Evolutionary conservation across 441 rosid species (phyloP).

Genomic region (Breynia disticha): DNA sequence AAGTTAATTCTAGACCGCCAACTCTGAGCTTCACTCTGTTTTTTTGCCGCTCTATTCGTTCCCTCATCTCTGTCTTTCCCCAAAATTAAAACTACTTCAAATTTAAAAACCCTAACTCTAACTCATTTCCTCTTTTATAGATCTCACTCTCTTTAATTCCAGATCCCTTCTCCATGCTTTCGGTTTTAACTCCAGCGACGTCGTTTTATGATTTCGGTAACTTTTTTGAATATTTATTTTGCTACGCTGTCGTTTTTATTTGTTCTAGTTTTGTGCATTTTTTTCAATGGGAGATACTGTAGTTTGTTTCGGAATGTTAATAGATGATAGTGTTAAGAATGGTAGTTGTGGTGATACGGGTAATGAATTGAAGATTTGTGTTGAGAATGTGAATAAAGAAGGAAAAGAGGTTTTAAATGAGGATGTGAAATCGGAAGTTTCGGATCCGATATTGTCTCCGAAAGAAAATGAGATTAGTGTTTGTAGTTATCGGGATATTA

Average conservation of each 20-base stretch:
- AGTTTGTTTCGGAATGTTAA: slow-evolving; percentile 26
- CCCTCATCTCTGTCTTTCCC: slow-evolving; percentile 33
- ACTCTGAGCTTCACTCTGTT: slow-evolving; percentile 32
- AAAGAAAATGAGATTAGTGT: slow-evolving; percentile 32
- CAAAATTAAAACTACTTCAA: not conserved
- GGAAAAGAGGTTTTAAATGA: slow-evolving; percentile 61
- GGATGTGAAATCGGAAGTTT: slow-evolving; percentile 70
- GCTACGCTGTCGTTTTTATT: not conserved
- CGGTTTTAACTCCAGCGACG: not conserved
- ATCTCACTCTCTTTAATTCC: no score
- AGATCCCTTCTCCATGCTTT: slow-evolving; percentile 8
- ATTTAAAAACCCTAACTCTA: slow-evolving; percentile 49
- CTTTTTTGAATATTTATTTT: no score
- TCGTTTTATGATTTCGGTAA: not conserved
- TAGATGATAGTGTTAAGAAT: slow-evolving; percentile 4
- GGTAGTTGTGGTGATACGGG: slow-evolving; percentile 19
- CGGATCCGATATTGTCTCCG: slow-evolving; percentile 58
- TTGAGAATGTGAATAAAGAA: slow-evolving; percentile 52
- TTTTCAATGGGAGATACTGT: slow-evolving; percentile 47
- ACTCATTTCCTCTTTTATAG: slow-evolving; percentile 13
- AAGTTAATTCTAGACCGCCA: slow-evolving; percentile 70
- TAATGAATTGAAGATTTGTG: slow-evolving; percentile 32
- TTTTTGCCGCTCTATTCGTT: slow-evolving; percentile 68
- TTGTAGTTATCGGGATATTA: slow-evolving; percentile 46
- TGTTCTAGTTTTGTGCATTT: not conserved